These are phyloP conservation scores for Chaetomium olivaceum DNA, from an alignment of 2,329 filamentous ascomycete species.

Conservation along the genomic window DNA sequence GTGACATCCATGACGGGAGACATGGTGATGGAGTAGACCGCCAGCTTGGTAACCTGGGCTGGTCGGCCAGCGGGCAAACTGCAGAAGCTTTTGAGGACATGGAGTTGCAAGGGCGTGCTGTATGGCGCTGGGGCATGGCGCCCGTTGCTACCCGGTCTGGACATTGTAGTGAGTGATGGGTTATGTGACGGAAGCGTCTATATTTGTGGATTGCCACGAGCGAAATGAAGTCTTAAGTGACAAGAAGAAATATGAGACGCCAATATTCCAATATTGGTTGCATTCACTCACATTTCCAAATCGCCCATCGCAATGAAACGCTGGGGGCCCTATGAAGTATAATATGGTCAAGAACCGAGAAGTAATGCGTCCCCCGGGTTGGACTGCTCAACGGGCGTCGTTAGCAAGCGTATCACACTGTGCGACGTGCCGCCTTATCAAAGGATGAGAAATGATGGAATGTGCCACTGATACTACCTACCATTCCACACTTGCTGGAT, in stretches of 20 bases:
- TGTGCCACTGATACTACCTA: not conserved
- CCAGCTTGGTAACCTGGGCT: not conserved
- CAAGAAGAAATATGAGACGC: not conserved
- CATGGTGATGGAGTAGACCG: not conserved
- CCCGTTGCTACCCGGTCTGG: not conserved
- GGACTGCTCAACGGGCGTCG: not conserved
- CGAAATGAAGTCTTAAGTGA: not conserved
- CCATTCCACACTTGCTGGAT: not conserved
- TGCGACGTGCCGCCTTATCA: not conserved
- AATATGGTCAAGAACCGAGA: not conserved
- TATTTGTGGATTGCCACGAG: not conserved
- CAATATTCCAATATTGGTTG: not conserved
- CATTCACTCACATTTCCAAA: not conserved
- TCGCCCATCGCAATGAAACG: not conserved
- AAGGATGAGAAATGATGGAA: not conserved
- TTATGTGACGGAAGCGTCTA: not conserved
- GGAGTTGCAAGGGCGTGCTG: not conserved
- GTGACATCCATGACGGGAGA: not conserved
- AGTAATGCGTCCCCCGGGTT: no score
- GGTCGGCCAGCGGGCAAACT: not conserved
- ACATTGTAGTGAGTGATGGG: not conserved
- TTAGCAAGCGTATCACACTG: not conserved
- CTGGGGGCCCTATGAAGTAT: not conserved
- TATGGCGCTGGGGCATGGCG: not conserved
- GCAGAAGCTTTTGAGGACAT: not conserved